A percentile compares a stretch with the other conserved stretches of the same genome.
These are phyloP conservation scores for Alternaria arbusti DNA, from an alignment of 2,329 filamentous ascomycete genomes.

Conservation along the genomic window DNA sequence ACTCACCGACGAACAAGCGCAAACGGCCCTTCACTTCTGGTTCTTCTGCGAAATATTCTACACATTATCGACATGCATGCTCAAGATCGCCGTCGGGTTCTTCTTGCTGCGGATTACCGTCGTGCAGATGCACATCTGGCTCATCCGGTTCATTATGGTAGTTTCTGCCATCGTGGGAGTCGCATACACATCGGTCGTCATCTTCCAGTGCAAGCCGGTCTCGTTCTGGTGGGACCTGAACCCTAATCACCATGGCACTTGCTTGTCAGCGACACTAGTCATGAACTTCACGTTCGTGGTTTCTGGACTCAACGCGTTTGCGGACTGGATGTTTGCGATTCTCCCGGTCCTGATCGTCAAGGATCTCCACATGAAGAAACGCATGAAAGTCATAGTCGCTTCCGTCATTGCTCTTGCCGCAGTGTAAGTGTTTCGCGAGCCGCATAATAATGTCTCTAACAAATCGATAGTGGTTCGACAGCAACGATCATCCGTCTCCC, in stretches of 20 bases:
- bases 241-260: constrained; percentile 47
- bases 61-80: constrained; percentile 54
- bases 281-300: constrained; percentile 57
- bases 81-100: constrained; percentile 59
- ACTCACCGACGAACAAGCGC: constrained; percentile 34
- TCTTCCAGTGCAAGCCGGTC: constrained; percentile 60
- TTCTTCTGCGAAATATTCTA: constrained; percentile 63
- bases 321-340: constrained; percentile 40
- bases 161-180: constrained; percentile 54
- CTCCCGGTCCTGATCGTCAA: constrained; percentile 58
- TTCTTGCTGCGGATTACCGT: constrained; percentile 60
- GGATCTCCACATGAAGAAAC: constrained; percentile 61
- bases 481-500: constrained; percentile 40
- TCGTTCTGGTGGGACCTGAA: constrained; percentile 57
- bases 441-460: constrained; percentile 9
- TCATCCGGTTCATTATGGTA: constrained; percentile 55
- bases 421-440: constrained; percentile 28
- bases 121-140: constrained; percentile 50
- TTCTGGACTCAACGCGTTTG: constrained; percentile 35
- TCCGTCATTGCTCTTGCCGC: constrained; percentile 58
- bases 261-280: constrained; percentile 53
- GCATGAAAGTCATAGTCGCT: constrained; percentile 60
- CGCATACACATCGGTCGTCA: constrained; percentile 57
- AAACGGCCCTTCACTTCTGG: constrained; percentile 51
- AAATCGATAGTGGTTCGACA: constrained; percentile 45